Evolutionary conservation across 148 eudicot genomes (phyloP).

Genomic region (Silene conica): DNA sequence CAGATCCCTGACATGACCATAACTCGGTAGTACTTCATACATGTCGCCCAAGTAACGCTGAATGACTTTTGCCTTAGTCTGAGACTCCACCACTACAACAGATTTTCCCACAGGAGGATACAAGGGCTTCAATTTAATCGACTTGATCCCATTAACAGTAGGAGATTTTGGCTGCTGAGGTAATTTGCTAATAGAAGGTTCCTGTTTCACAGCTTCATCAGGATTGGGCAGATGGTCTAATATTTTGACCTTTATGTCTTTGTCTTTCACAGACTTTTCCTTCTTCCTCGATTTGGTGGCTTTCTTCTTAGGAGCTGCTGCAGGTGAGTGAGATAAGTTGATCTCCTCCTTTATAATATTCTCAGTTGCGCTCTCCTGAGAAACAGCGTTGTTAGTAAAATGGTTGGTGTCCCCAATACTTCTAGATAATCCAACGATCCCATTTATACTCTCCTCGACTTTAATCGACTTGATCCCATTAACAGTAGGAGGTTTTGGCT

Average conservation of each 20-base stretch:
- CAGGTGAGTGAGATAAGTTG: constrained; percentile 28
- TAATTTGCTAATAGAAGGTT: constrained; percentile 24
- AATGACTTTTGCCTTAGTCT: constrained; percentile 89
- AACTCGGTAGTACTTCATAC: constrained; percentile 93
- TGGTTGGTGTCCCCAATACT: constrained; percentile 14
- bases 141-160: constrained; percentile 37
- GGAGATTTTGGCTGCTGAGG: constrained; percentile 27
- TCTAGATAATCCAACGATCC: not conserved
- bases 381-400: constrained; percentile 34
- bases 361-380: constrained; percentile 43
- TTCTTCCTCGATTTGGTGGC: constrained; percentile 32
- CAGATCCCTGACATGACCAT: constrained; percentile 98
- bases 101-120: constrained; percentile 81
- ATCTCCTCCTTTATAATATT: constrained; percentile 29
- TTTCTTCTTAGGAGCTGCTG: constrained; percentile 34
- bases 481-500: too few relatives aligned
- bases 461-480: too few relatives aligned
- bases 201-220: constrained; percentile 21
- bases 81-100: constrained; percentile 88
- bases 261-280: constrained; percentile 29
- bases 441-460: too few relatives aligned
- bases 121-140: constrained; percentile 40
- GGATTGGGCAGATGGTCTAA: constrained; percentile 26
- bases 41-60: constrained; percentile 96
- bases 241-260: constrained; percentile 25